Conservation (phyloP, 441 rosid genomes). For the Pelargonium citronellum region DNA sequence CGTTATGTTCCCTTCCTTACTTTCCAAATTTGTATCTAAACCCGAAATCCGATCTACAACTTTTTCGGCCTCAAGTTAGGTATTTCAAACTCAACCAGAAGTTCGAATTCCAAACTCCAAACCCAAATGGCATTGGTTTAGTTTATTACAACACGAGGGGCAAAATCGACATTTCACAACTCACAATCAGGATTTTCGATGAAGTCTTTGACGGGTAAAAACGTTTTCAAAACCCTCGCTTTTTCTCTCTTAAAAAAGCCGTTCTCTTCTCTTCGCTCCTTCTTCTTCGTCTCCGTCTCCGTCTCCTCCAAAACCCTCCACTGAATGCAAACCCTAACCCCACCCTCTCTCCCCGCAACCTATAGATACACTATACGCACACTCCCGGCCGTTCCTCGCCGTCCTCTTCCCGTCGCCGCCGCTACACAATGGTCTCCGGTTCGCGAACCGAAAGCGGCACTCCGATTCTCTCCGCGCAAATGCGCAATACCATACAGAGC, state of each 20-base stretch:
- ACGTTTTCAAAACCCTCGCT: constrained; percentile 20
- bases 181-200: constrained; percentile 4
- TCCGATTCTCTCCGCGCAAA: constrained; percentile 36
- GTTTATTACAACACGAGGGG: constrained; percentile 11
- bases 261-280: neutral
- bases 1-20: too few relatives aligned
- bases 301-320: neutral
- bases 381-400: neutral
- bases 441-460: constrained; percentile 32
- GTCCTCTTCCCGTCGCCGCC: too few relatives aligned
- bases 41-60: too few relatives aligned
- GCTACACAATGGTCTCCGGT: constrained; percentile 37
- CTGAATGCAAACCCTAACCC: constrained; percentile 10
- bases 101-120: too few relatives aligned
- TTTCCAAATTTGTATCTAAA: too few relatives aligned
- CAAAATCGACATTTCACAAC: constrained; percentile 12
- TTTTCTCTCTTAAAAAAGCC: constrained; percentile 1
- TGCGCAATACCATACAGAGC: constrained; percentile 51
- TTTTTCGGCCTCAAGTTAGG: too few relatives aligned
- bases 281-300: constrained; percentile 8
- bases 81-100: too few relatives aligned
- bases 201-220: constrained; percentile 5
- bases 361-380: neutral
- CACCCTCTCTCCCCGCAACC: neutral
- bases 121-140: too few relatives aligned